phyloP scores from a whole-genome alignment of 2,329 filamentous ascomycete species.

The Hypomyces rosellus region DNA sequence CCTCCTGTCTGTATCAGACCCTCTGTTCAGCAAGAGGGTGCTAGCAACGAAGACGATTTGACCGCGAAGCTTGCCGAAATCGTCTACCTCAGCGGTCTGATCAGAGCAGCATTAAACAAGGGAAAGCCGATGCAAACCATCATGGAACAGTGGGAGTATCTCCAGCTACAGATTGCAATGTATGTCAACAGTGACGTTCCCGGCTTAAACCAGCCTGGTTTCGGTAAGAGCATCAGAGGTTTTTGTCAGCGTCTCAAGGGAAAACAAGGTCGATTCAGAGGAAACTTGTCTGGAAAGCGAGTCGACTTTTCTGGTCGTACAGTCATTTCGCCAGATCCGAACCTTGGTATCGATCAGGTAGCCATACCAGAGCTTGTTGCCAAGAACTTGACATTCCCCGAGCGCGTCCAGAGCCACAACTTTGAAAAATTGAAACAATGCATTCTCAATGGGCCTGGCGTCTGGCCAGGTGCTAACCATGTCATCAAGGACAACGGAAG shows the following conservation, averaged over 20 bases:
- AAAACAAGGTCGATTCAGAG: slow-evolving; percentile 94
- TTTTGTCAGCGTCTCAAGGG: slow-evolving; percentile 95
- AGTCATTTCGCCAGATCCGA: slow-evolving; percentile 95
- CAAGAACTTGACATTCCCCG: slow-evolving; percentile 92
- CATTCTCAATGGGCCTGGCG: slow-evolving; percentile 66
- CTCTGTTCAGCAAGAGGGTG: slow-evolving; percentile 86
- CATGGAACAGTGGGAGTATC: slow-evolving; percentile 97
- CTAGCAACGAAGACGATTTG: slow-evolving; percentile 92
- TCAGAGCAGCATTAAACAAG: slow-evolving; percentile 74
- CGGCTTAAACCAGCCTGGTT: slow-evolving; percentile 79
- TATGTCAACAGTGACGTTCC: slow-evolving; percentile 97
- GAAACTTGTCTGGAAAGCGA: slow-evolving; percentile 95
- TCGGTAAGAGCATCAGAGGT: slow-evolving; percentile 83
- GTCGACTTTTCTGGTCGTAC: slow-evolving; percentile 97
- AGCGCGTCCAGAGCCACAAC: slow-evolving; percentile 79
- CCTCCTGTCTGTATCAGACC: slow-evolving; percentile 92
- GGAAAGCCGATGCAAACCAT: slow-evolving; percentile 82
- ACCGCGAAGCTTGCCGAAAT: slow-evolving; percentile 97
- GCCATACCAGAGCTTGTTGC: slow-evolving; percentile 89
- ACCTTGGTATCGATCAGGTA: slow-evolving; percentile 87
- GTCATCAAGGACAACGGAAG: slow-evolving; percentile 61
- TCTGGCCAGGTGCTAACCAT: slow-evolving; percentile 84
- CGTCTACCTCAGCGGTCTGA: slow-evolving; percentile 82
- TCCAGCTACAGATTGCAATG: slow-evolving; percentile 92
- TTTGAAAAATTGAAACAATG: slow-evolving; percentile 71